Percentiles rank a stretch among this genome's conserved stretches.
phyloP scores from a whole-genome alignment of 2,329 filamentous ascomycete genomes.

The Diaporthe sp. region DNA sequence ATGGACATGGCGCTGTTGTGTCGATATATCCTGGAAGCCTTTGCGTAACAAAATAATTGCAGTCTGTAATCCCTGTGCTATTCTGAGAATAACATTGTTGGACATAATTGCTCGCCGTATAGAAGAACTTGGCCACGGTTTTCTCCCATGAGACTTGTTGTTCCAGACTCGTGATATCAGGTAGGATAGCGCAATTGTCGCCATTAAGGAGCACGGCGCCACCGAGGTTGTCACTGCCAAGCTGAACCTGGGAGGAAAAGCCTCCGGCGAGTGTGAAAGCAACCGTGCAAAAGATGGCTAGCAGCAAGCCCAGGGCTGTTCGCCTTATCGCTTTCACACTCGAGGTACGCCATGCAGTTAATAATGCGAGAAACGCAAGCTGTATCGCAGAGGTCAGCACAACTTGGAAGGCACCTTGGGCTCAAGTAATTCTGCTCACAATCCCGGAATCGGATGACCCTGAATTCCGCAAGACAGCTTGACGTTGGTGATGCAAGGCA shows the following conservation, averaged over 20 bases:
- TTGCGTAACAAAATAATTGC: conserved; percentile 1
- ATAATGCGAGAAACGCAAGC: neutral
- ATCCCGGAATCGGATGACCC: neutral
- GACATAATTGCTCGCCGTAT: conserved; percentile 32
- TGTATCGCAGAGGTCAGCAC: neutral
- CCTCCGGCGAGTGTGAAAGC: conserved; percentile 22
- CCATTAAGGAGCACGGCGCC: conserved; percentile 32
- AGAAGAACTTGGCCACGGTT: neutral
- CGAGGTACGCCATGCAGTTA: conserved; percentile 8
- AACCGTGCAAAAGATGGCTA: conserved; percentile 6
- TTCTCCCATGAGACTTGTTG: neutral
- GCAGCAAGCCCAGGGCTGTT: neutral
- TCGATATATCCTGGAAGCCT: neutral
- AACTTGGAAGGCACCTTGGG: neutral
- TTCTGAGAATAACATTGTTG: conserved; percentile 38
- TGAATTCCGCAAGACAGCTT: conserved; percentile 31
- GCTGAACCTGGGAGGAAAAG: conserved; percentile 16
- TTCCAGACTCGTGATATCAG: neutral
- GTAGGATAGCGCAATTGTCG: neutral
- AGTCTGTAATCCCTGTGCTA: conserved; percentile 19
- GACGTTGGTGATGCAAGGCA: conserved; percentile 42
- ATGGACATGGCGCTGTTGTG: conserved; percentile 37
- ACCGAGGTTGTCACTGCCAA: neutral
- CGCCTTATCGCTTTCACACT: neutral
- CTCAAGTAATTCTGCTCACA: neutral